A percentile compares a stretch with the other conserved stretches of the same genome.
These are phyloP conservation scores for Wickerhamiella occidentalis DNA, from an alignment of 805 yeast genomes.

Conservation along the genomic window DNA sequence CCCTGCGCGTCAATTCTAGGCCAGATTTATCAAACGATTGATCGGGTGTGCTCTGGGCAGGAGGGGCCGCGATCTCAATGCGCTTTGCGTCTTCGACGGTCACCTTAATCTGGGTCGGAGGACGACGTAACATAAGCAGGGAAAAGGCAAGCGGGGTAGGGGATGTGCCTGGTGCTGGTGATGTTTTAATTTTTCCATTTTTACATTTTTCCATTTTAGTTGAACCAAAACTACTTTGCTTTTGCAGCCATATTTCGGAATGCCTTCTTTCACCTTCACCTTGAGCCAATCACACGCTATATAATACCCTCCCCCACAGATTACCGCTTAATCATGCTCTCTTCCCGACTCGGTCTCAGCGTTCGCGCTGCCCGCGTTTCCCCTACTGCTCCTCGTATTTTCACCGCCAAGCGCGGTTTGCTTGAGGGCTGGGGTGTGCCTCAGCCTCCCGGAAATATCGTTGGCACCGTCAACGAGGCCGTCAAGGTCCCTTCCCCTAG, in stretches of 20 bases:
- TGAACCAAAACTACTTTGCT: no score
- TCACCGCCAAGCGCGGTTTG: constrained; percentile 15
- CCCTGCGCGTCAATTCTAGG: neutral
- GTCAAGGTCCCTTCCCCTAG: constrained; percentile 50
- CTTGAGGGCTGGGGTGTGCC: constrained; percentile 34
- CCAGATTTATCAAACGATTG: constrained; percentile 1
- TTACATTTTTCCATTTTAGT: neutral
- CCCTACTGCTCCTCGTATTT: constrained; percentile 9
- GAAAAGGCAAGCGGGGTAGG: no score
- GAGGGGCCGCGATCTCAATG: neutral
- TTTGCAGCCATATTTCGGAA: no score
- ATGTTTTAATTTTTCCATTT: no score
- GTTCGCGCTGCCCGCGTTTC: constrained; percentile 4
- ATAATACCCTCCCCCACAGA: neutral
- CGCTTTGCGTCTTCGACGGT: constrained; percentile 45
- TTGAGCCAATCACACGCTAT: constrained; percentile 6
- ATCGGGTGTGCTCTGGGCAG: constrained; percentile 6
- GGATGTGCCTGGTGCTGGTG: no score
- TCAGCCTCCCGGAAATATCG: constrained; percentile 82
- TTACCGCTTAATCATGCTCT: constrained; percentile 9
- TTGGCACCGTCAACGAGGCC: constrained; percentile 92
- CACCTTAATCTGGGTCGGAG: constrained; percentile 51
- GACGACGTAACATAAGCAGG: constrained; percentile 44
- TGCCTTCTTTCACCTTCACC: neutral
- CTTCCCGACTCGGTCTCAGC: constrained; percentile 8